Evolutionary conservation across 2,329 filamentous ascomycete genomes (phyloP).

Genomic region (Cordyceps fumosorosea): DNA sequence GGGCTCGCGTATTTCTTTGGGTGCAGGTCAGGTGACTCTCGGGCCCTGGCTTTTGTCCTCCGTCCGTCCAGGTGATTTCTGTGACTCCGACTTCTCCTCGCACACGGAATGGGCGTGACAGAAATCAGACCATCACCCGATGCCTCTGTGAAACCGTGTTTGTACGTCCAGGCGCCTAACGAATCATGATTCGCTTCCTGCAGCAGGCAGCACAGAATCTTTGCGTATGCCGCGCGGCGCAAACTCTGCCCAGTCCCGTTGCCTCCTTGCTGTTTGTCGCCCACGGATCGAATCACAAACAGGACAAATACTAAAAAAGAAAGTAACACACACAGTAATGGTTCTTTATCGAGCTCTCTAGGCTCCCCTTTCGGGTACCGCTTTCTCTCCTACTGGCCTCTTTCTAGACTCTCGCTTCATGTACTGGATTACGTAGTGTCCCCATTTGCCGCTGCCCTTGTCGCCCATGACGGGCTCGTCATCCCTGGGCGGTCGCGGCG

Average conservation of each 20-base stretch:
- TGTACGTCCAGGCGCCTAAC: not conserved
- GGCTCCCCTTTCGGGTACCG: not conserved
- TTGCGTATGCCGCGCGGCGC: not conserved
- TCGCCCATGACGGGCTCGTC: conserved; percentile 14
- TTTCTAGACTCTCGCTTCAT: conserved; percentile 5
- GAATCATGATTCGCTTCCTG: not conserved
- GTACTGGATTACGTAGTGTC: conserved; percentile 13
- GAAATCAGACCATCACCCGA: not conserved
- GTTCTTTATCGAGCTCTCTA: not conserved
- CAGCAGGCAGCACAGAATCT: not conserved
- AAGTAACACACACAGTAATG: too few relatives aligned
- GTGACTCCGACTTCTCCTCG: not conserved
- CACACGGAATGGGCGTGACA: not conserved
- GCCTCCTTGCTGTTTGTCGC: too few relatives aligned
- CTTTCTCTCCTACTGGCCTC: not conserved
- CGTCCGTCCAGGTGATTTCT: not conserved
- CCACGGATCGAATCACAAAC: too few relatives aligned
- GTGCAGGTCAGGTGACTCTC: not conserved
- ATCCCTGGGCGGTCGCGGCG: conserved; percentile 11
- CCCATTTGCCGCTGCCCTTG: conserved; percentile 13
- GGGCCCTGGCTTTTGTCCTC: not conserved
- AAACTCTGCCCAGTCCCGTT: too few relatives aligned
- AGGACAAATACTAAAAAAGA: too few relatives aligned
- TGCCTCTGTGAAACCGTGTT: not conserved
- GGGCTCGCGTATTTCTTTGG: not conserved